Base-by-base conservation (phyloP, 768 basidiomycete genomes). In the Scleroderma citrinum region DNA sequence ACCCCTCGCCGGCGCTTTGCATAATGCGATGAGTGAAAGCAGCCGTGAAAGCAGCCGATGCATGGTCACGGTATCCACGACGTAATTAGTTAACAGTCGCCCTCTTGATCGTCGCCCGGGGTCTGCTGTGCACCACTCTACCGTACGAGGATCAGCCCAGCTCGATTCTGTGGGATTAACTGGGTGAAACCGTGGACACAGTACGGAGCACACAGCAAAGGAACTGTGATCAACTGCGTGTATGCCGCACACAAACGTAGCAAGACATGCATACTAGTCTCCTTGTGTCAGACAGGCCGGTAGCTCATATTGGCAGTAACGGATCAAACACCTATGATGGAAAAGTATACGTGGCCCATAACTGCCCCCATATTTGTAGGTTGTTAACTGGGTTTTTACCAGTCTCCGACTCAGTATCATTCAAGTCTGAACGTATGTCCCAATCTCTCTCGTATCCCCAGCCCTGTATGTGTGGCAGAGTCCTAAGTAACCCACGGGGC, bases 71-170 rank as follows among this genome's bases (percentile, higher is more conserved):
- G 67, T 66, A 65, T 52, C 60, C 57, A 65, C 43, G 57, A 54
- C 52, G 52, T 49, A 49, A 55, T 58, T 60, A 49, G 59, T 51
- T 35, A 44, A 51, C 56, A 53, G 62, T 65, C 58, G 67, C 57
- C 53, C 49, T 47, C 56, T 54, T 69, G 65, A 66, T 66, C 59
- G 63, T 68, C 67, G 58, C 38, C 56, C 38, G 23, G 48, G 42
- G 47, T 47, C 53, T 67, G 62, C 67, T 67, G 65, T 68, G 65
- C 59, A 59, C 47, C 44, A 55, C 45, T 54, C 56, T 63, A n/a
- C n/a, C n/a, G n/a, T n/a, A 65, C 53, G 65, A 46, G 56, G 63
- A 65, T 64, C 62, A 32, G 17, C 44, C 57, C 47, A 32, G 52
- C 38, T 51, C 44, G 38, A 26, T 44, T 41, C 31, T 24, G 51